These are phyloP conservation scores for Gracilariopsis chorda DNA, from an alignment of 23 red algal species.

Conservation along the genomic window DNA sequence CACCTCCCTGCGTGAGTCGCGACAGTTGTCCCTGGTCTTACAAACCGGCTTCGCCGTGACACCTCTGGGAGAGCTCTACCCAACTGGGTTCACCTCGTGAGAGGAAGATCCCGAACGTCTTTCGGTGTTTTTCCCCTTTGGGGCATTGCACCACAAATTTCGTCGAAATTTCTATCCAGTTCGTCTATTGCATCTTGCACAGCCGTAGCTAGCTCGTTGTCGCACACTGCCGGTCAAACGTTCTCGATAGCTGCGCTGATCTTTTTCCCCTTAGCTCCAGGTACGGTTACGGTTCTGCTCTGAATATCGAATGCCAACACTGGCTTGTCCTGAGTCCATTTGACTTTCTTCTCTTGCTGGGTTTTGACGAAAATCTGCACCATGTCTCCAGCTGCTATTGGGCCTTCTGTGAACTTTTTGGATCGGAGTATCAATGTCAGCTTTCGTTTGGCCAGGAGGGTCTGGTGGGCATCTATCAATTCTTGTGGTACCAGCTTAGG, in stretches of 20 bases:
- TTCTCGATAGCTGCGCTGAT: background rate
- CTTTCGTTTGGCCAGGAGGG: background rate
- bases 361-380: background rate
- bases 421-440: constrained; percentile 4
- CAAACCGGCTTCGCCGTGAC: too few relatives aligned
- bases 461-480: background rate
- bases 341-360: background rate
- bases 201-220: background rate
- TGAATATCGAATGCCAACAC: background rate
- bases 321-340: background rate
- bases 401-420: background rate
- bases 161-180: background rate
- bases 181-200: background rate
- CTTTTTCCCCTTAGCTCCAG: background rate
- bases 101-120: too few relatives aligned
- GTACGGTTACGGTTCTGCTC: background rate
- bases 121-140: too few relatives aligned
- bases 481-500: background rate
- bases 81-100: too few relatives aligned
- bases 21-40: too few relatives aligned
- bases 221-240: background rate
- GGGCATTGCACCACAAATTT: too few relatives aligned
- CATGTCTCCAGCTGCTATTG: background rate
- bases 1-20: too few relatives aligned
- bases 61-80: too few relatives aligned